A percentile compares a stretch with the other conserved stretches of the same genome.
Evolutionary conservation across 345 rosid genomes (phyloP).

Genomic region (Limnanthes douglasii): DNA sequence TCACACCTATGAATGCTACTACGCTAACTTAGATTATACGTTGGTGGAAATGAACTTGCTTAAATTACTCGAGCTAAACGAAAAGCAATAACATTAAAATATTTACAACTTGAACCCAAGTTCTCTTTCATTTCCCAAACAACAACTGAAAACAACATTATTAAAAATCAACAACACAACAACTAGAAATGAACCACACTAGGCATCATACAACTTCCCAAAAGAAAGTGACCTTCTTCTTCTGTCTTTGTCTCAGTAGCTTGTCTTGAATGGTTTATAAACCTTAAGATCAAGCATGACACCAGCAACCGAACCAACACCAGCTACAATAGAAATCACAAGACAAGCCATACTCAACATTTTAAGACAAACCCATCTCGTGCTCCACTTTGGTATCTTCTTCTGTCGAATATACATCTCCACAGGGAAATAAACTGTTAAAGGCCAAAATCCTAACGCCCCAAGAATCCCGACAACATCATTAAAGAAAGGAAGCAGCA

Average conservation of each 20-base stretch:
- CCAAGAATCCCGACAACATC: conserved; percentile 63
- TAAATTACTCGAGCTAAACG: too few species aligned
- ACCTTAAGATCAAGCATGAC: conserved; percentile 27
- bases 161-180: too few species aligned
- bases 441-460: conserved; percentile 69
- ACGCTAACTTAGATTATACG: too few species aligned
- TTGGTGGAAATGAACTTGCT: too few species aligned
- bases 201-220: too few species aligned
- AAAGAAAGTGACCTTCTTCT: too few species aligned
- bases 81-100: too few species aligned
- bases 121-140: too few species aligned
- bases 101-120: too few species aligned
- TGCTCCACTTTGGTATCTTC: conserved; percentile 47
- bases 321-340: conserved; percentile 38
- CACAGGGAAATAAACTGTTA: conserved; percentile 65
- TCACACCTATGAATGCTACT: too few species aligned
- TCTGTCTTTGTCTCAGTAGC: conserved; percentile 9
- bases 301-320: conserved; percentile 55
- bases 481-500: conserved; percentile 65
- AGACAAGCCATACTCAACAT: conserved; percentile 41
- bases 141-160: too few species aligned
- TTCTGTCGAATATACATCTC: conserved; percentile 57
- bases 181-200: too few species aligned
- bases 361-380: conserved; percentile 47
- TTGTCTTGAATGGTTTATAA: conserved; percentile 20